Percentiles rank a stretch among this genome's conserved stretches.
These are phyloP conservation scores for Auriscalpium orientale DNA, from an alignment of 768 basidiomycete genomes.

Conservation along the genomic window DNA sequence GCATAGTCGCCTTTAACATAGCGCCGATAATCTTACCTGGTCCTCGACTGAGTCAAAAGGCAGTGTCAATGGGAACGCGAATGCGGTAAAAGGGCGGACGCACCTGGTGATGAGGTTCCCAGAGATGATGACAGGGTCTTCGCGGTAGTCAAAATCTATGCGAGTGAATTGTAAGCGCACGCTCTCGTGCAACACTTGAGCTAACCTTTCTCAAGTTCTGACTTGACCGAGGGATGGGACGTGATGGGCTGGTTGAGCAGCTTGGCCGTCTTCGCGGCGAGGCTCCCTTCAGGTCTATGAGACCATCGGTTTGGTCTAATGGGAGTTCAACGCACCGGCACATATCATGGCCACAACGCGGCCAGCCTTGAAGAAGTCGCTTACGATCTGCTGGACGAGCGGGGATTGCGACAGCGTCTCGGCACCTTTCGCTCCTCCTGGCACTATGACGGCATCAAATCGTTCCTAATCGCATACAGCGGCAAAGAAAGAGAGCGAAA, in stretches of 20 bases:
- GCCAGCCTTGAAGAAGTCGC: constrained; percentile 41
- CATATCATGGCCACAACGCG: constrained; percentile 81
- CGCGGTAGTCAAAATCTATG: constrained; percentile 66
- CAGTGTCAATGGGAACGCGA: constrained; percentile 2
- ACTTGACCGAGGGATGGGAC: constrained; percentile 69
- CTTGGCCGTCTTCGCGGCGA: constrained; percentile 55
- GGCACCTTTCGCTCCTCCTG: constrained; percentile 74
- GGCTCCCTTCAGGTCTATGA: background rate
- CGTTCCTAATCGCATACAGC: constrained; percentile 35
- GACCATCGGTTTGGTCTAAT: background rate
- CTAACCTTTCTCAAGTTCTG: constrained; percentile 47
- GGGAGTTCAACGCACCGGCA: constrained; percentile 45
- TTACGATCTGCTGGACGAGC: constrained; percentile 56
- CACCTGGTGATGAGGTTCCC: constrained; percentile 74
- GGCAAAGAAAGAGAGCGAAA: too few relatives aligned
- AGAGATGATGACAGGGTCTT: constrained; percentile 67
- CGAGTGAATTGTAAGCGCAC: background rate
- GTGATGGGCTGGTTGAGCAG: constrained; percentile 61
- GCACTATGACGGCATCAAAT: constrained; percentile 66
- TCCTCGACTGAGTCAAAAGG: constrained; percentile 47
- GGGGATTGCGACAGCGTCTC: constrained; percentile 56
- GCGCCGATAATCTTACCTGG: constrained; percentile 47
- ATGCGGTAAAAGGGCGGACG: constrained; percentile 5
- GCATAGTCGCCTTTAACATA: too few relatives aligned
- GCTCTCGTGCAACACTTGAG: background rate